Evolutionary conservation across 2,329 filamentous ascomycete genomes (phyloP), one percentile per base, ranked within the genome.

Genomic region (Claviceps arundinis): DNA sequence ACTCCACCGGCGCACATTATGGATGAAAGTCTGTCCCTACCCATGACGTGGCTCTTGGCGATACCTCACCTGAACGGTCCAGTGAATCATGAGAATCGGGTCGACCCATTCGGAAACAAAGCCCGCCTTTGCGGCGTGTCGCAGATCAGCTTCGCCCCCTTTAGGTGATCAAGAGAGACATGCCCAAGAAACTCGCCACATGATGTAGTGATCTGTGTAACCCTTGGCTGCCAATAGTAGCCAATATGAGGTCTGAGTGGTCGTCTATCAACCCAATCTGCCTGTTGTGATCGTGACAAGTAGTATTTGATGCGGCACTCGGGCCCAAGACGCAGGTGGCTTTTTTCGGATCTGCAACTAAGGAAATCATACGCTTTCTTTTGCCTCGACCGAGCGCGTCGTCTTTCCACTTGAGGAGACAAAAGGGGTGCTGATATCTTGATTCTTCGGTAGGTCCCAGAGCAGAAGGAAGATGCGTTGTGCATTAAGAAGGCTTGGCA

Each of bases 161-260:
- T 26, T 34, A 17, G 9, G 19, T 43, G 26, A 37, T 40, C 13
- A 8, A 45, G 16, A 50, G 24, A 46, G 6, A 45, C 30, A 54
- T 41, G 43, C 24, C 47, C 37, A 48, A 26, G 22, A 30, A 41
- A 34, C 9, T 44, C 47, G 50, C 47, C 52, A 56, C 52, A 50
- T 50, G 52, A 37, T 50, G n/a, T 46, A 52, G 44, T 55, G 40
- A 52, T 52, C 48, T 34, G 57, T 57, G 54, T 55, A 55, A 57
- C 56, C 52, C 38, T 38, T 45, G 38, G 50, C 37, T 46, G 47
- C 47, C 50, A 43, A 47, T 50, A 53, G 51, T 47, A 19, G 44
- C 45, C 49, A 48, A 30, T 30, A 45, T 48, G 44, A 41, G n/a
- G 37, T 53, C 19, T 26, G 41, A 13, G 42, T 48, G 17, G 46